Evolutionary conservation across 768 basidiomycete species (phyloP).

Genomic region (Atractiella rhizophila): DNA sequence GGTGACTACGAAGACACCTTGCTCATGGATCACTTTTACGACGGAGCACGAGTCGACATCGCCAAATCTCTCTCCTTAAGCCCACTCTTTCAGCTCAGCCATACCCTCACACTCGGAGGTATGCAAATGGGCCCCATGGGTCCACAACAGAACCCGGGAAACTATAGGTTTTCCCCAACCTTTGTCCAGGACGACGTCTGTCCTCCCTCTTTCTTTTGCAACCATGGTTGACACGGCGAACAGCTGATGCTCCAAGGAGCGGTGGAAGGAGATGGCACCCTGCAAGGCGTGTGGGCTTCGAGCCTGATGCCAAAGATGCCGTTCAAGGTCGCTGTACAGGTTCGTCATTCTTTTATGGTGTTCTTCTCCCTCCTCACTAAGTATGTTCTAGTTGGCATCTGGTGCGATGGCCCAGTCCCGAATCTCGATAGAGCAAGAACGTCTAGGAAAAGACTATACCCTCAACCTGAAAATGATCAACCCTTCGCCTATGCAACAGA

Average conservation of each 20-base stretch:
- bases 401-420: conserved; percentile 51
- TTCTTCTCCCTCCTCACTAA: conserved; percentile 11
- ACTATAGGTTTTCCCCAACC: conserved; percentile 83
- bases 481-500: conserved; percentile 54
- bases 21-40: conserved; percentile 80
- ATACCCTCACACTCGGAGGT: conserved; percentile 76
- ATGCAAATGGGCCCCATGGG: conserved; percentile 29
- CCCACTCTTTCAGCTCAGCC: conserved; percentile 95
- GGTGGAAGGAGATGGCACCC: conserved; percentile 75
- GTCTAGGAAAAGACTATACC: conserved; percentile 61
- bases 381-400: conserved; percentile 38
- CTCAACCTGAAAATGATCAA: conserved; percentile 71
- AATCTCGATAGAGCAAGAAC: conserved; percentile 84
- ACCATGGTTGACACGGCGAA: neutral
- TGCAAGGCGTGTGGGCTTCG: conserved; percentile 30
- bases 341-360: neutral
- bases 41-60: conserved; percentile 87
- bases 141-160: conserved; percentile 29
- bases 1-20: neutral
- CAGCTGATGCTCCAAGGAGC: conserved; percentile 80
- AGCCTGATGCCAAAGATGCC: neutral
- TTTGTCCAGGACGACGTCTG: conserved; percentile 59
- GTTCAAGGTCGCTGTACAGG: neutral
- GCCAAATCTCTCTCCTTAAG: conserved; percentile 74
- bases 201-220: neutral